Percentiles rank a stretch among this genome's conserved stretches.
These are phyloP conservation scores for Sextonia rubra DNA, from an alignment of 164 flowering plant genomes.

Conservation along the genomic window DNA sequence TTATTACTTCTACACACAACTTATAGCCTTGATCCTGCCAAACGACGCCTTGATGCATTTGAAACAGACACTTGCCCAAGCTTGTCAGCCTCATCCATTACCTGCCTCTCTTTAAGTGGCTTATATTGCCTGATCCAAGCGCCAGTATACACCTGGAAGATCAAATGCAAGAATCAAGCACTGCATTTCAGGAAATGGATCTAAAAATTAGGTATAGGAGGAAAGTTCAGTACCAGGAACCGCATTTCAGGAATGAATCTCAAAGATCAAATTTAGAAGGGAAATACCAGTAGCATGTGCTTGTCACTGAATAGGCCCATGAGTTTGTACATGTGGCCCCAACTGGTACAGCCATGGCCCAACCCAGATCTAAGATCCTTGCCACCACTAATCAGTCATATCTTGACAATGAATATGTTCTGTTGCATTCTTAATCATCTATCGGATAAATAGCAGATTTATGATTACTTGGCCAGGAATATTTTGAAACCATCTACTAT, in stretches of 20 bases:
- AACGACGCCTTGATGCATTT: conserved; percentile 66
- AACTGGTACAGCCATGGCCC: background rate
- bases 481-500: no score
- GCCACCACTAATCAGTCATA: no score
- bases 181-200: background rate
- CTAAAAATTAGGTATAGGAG: background rate
- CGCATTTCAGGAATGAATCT: background rate
- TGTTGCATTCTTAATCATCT: no score
- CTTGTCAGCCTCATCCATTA: conserved; percentile 32
- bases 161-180: background rate
- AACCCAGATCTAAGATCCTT: no score
- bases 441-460: no score
- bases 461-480: no score
- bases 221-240: background rate
- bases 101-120: conserved; percentile 45
- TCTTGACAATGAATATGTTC: no score
- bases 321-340: background rate
- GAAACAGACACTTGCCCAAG: conserved; percentile 60
- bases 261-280: background rate
- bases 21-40: conserved; percentile 37
- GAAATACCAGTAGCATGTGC: background rate
- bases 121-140: conserved; percentile 63
- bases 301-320: background rate
- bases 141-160: conserved; percentile 57
- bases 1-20: conserved; percentile 6